Base-by-base conservation (phyloP, 768 basidiomycete genomes). In the Russula ochroleuca region DNA sequence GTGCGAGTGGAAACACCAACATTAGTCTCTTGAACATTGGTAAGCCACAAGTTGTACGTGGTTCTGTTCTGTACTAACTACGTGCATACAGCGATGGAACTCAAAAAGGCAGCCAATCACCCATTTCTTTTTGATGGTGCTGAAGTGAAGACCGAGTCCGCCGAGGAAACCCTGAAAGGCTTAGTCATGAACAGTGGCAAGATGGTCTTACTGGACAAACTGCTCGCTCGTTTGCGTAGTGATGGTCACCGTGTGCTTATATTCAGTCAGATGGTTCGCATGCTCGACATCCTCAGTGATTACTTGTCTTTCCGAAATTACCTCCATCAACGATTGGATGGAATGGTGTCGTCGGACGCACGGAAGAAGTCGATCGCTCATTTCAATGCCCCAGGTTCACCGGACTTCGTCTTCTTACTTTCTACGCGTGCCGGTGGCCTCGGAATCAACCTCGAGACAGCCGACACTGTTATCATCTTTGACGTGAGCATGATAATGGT, bases 201-300 rank as follows among this genome's bases (percentile, higher is more conserved):
- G 79, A 87, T 99, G 89, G 95, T 98, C 54, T 78, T 99, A 37
- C 86, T 99, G 59, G 97, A 99, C 78, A 99, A 99, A 75, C 84
- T 99, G 17, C 85, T 98, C n/a, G 83, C 81, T 25, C 86, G 92
- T 19, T 83, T 98, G 55, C 90, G 90, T 70, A 86, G 84, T 68
- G 96, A 98, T 73, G 91, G 92, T 3, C 97, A 98, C 71, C 90
- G 97, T 55, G 97, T 99, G 31, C 82, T 99, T 69, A 98, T 99
- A 70, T 99, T 99, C 80, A 97, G 94, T 71, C 94, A 98, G 76
- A 99, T 99, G 97, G 95, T 98, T 63, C 86, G 97, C 63, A 92
- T 98, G 86, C 82, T 99, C 50, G 97, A 99, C 76, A 98, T 99
- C 73, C 84, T 99, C 70, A 95, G 92, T 68, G 97, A 99, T 75